Percentiles rank a stretch among this genome's conserved stretches.
phyloP scores from a whole-genome alignment of 2,329 filamentous ascomycete species.

The Penicillium sp. region DNA sequence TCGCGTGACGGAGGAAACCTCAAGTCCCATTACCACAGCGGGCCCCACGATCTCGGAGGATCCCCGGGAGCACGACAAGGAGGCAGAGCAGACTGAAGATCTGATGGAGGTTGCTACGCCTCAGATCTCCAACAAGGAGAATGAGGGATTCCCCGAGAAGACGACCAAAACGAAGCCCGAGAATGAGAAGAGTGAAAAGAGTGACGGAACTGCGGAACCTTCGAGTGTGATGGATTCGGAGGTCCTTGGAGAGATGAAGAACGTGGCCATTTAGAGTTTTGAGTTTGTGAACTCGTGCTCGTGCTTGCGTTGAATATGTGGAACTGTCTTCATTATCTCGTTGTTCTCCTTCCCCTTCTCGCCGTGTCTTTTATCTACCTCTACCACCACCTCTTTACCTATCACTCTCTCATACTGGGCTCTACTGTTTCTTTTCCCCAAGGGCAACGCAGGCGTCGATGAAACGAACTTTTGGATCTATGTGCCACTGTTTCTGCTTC shows the following conservation, averaged over 20 bases:
- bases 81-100: constrained; percentile 42
- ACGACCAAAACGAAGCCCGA: constrained; percentile 33
- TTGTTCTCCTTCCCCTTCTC: constrained; percentile 21
- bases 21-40: constrained; percentile 44
- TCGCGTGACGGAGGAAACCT: constrained; percentile 54
- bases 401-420: constrained; percentile 1
- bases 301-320: background rate
- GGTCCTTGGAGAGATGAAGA: constrained; percentile 56
- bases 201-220: constrained; percentile 37
- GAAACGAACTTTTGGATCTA: constrained; percentile 33
- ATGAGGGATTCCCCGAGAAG: constrained; percentile 35
- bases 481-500: constrained; percentile 30
- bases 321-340: constrained; percentile 25
- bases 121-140: constrained; percentile 44
- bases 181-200: constrained; percentile 41
- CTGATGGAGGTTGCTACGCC: constrained; percentile 50
- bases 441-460: constrained; percentile 34
- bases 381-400: background rate
- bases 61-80: constrained; percentile 38
- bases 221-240: constrained; percentile 44
- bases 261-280: constrained; percentile 49
- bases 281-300: constrained; percentile 10
- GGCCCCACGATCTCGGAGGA: constrained; percentile 45
- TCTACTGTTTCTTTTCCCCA: constrained; percentile 22
- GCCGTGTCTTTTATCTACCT: constrained; percentile 18